Base-by-base conservation (phyloP, 75 land plant genomes). In the Sequoiadendron giganteum region DNA sequence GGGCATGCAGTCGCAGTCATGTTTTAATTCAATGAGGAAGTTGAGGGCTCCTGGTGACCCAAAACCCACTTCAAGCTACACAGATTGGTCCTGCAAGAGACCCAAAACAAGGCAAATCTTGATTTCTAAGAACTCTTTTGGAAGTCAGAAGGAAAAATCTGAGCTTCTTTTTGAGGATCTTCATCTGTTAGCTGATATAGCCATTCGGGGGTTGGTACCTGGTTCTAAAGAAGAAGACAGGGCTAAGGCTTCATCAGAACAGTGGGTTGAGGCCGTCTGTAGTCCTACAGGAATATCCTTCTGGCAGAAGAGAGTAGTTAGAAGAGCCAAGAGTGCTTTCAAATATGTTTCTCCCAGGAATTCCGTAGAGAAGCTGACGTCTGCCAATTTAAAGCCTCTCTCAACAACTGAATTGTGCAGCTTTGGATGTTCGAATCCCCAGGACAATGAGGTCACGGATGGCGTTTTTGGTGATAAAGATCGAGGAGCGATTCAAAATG, bases 51-150 rank as follows among this genome's bases (percentile, higher is more conserved):
- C 40, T 14, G 82, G 40, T 79, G 47, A 10, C 28, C 19, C 82
- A 19, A 47, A 79, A 79, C 21, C 82, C 47, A 79, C 45, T 79
- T 79, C 82, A 9, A 79, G 82, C 21, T 21, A 79, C 82, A 79
- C 4, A 39, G 25, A 42, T 36, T 42, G 5, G 47, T 42, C 39
- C 39, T 76, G 82, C 45, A 39, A 79, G 43, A 40, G 0, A 40
- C 82, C 43, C 82, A 40, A 79, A 25, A 79, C 21, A 21, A 39
- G 43, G 7, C 82, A 21, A 42, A 19, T 21, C 28, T 40, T 79
- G 82, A 42, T 79, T 42, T 40, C 38, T 34, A 39, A 19, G 81
- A 78, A 5, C 81, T 40, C 21, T 40, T 78, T 40, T 15, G 25
- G 4, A 78, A 78, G 18, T 39, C 45, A 40, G 38, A 79, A 1